phyloP scores from a whole-genome alignment of 495 filamentous ascomycete species.

The Penicillium verhagenii region DNA sequence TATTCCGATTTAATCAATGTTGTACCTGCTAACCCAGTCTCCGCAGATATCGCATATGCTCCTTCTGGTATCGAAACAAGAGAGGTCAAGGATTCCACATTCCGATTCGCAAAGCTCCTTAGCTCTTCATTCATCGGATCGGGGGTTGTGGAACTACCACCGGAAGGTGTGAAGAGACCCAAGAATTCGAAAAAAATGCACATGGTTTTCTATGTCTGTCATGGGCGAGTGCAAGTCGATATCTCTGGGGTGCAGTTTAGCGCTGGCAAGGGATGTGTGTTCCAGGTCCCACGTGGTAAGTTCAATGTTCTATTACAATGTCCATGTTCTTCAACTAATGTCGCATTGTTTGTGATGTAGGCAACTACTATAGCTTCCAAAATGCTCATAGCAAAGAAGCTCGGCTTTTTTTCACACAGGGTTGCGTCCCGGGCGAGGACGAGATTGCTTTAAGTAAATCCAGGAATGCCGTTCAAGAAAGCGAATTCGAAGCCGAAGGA shows the following conservation, averaged over 20 bases:
- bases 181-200: constrained; percentile 95
- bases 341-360: constrained; percentile 37
- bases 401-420: constrained; percentile 83
- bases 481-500: constrained; percentile 31
- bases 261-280: constrained; percentile 82
- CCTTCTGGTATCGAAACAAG: constrained; percentile 68
- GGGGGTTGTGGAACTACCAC: constrained; percentile 84
- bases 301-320: constrained; percentile 12
- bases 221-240: constrained; percentile 75
- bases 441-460: constrained; percentile 29
- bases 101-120: constrained; percentile 83
- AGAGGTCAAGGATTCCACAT: constrained; percentile 70
- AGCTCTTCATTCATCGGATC: constrained; percentile 81
- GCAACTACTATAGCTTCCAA: constrained; percentile 79
- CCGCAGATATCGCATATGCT: constrained; percentile 73
- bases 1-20: background rate
- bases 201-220: constrained; percentile 87
- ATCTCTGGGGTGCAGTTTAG: constrained; percentile 71
- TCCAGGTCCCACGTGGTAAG: constrained; percentile 92
- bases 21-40: constrained; percentile 12
- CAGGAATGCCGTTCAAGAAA: constrained; percentile 25
- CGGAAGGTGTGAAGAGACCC: constrained; percentile 73
- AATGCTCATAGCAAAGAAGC: constrained; percentile 68
- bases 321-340: background rate
- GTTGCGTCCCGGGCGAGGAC: constrained; percentile 51